These are phyloP conservation scores for Candida xyloterini DNA, from an alignment of 805 yeast species.

Conservation along the genomic window DNA sequence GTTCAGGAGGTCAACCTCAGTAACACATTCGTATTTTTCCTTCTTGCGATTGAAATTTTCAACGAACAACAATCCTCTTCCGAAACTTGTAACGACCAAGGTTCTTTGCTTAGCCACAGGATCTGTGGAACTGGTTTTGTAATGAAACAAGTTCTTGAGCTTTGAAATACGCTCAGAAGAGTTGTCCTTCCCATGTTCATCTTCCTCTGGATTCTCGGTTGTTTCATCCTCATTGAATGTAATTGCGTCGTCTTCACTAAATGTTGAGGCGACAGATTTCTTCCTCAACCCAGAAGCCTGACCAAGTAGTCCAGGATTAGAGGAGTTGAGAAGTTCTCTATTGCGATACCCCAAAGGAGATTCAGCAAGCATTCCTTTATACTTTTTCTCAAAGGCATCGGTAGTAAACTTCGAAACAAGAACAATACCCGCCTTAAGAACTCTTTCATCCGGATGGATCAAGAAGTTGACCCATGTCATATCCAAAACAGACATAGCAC, in stretches of 20 bases:
- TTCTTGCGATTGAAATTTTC: conserved; percentile 35
- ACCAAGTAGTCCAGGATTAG: conserved; percentile 20
- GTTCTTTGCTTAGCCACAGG: conserved; percentile 43
- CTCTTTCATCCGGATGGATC: conserved; percentile 55
- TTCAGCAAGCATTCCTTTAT: conserved; percentile 55
- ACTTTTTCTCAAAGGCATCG: conserved; percentile 52
- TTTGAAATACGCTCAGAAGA: conserved; percentile 20
- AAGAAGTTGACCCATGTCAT: conserved; percentile 56
- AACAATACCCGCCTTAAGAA: conserved; percentile 55
- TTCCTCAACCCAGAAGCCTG: conserved; percentile 13
- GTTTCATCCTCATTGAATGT: conserved; percentile 21
- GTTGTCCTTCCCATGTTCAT: conserved; percentile 12
- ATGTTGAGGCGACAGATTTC: conserved; percentile 10
- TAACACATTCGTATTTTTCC: conserved; percentile 44
- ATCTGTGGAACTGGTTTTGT: conserved; percentile 15
- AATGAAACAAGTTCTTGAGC: conserved; percentile 31
- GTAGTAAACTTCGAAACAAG: conserved; percentile 43
- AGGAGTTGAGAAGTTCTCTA: conserved; percentile 30
- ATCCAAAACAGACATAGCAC: conserved; percentile 53
- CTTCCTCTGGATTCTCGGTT: conserved; percentile 19
- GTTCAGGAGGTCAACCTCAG: conserved; percentile 54
- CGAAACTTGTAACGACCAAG: conserved; percentile 57
- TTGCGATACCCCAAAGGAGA: conserved; percentile 53
- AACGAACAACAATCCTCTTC: conserved; percentile 57
- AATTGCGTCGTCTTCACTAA: conserved; percentile 29